These are phyloP conservation scores for Microsporum canis DNA, from an alignment of 2,329 filamentous ascomycete species.

Conservation along the genomic window DNA sequence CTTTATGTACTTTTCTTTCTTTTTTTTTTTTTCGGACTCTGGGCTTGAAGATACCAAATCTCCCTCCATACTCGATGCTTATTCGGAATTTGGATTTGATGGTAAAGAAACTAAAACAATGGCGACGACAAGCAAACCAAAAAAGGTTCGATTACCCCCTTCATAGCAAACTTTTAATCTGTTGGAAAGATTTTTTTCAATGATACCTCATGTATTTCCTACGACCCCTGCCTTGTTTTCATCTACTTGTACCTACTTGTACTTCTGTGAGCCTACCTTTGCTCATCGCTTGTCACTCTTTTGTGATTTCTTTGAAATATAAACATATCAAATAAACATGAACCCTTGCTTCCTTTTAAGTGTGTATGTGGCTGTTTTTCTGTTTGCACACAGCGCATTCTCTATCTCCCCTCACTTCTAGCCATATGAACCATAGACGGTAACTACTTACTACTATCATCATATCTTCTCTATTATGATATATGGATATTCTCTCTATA, in stretches of 20 bases:
- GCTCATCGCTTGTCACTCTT: neutral
- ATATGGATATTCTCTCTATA: neutral
- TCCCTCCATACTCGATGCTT: neutral
- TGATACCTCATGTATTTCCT: constrained; percentile 2
- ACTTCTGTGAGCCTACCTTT: neutral
- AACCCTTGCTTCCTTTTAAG: neutral
- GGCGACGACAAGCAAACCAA: neutral
- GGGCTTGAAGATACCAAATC: neutral
- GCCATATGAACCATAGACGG: neutral
- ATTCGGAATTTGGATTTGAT: neutral
- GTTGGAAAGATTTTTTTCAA: neutral
- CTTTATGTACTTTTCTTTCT: neutral
- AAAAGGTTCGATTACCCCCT: neutral
- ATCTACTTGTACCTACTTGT: neutral
- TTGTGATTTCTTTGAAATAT: neutral
- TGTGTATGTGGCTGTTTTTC: too few relatives aligned
- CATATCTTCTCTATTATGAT: neutral
- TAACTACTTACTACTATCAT: neutral
- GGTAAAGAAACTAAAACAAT: neutral
- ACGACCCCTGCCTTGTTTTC: neutral
- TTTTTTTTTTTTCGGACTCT: neutral
- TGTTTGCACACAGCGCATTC: too few relatives aligned
- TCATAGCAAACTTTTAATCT: neutral
- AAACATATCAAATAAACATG: neutral
- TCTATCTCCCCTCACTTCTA: too few relatives aligned